Evolutionary conservation across 1,284 basidiomycete species (phyloP).

Genomic region (Trichosporon sp.): DNA sequence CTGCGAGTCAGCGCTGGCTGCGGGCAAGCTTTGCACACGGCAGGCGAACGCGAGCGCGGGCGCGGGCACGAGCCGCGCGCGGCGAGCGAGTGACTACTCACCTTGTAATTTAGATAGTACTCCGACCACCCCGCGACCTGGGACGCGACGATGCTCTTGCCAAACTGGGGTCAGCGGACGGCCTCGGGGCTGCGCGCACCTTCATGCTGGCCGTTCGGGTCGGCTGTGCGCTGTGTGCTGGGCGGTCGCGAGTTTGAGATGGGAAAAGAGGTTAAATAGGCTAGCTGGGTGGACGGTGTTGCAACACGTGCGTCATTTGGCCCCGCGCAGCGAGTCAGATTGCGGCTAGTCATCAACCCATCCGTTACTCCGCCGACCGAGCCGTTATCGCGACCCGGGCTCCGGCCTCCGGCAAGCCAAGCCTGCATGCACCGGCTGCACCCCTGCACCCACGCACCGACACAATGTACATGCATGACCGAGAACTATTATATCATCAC

Average conservation of each 20-base stretch:
- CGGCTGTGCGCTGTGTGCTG: background rate
- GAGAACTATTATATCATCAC: background rate
- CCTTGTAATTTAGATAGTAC: conserved; percentile 97
- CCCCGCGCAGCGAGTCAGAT: conserved; percentile 1
- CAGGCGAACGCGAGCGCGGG: background rate
- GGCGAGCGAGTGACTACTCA: conserved; percentile 18
- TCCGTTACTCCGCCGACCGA: background rate
- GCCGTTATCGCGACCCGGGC: background rate
- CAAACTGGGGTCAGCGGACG: conserved; percentile 63
- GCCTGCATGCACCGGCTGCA: no score
- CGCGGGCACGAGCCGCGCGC: background rate
- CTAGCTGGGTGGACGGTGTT: background rate
- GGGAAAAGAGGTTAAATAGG: conserved; percentile 3
- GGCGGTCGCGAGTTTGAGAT: background rate
- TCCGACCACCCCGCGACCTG: conserved; percentile 96
- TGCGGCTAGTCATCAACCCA: background rate
- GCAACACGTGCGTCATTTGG: conserved; percentile 5
- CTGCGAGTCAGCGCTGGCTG: conserved; percentile 14
- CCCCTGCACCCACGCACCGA: no score
- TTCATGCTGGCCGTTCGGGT: conserved; percentile 4
- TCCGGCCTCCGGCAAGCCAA: no score
- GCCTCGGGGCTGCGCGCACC: background rate
- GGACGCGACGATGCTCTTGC: conserved; percentile 94
- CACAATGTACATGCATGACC: conserved; percentile 1
- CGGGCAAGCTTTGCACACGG: background rate